These are phyloP conservation scores for Talaromyces trachyspermus DNA, from an alignment of 495 filamentous ascomycete species.

Conservation along the genomic window DNA sequence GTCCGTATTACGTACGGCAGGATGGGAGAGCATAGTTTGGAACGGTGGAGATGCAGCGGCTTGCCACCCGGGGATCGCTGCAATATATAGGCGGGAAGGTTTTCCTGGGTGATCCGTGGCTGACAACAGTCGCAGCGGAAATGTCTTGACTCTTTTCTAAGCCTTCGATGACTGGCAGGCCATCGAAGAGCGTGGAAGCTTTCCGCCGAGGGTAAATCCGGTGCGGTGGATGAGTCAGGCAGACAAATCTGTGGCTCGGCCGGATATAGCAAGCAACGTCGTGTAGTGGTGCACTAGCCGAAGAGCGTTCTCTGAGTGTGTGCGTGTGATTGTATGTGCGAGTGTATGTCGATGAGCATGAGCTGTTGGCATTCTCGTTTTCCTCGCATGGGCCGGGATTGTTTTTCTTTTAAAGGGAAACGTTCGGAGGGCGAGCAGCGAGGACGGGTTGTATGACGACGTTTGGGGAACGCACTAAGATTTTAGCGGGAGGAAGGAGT, in stretches of 20 bases:
- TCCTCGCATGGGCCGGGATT: too few relatives aligned
- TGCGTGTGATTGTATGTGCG: too few relatives aligned
- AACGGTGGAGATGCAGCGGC: constrained; percentile 18
- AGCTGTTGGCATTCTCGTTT: too few relatives aligned
- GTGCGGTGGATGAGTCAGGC: background rate
- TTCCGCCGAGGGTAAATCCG: constrained; percentile 1
- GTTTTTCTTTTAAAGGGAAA: too few relatives aligned
- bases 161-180: background rate
- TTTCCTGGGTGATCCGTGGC: constrained; percentile 7
- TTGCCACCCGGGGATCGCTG: constrained; percentile 5
- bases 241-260: too few relatives aligned
- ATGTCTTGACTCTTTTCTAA: background rate
- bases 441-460: too few relatives aligned
- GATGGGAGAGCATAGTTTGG: constrained; percentile 39
- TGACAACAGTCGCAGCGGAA: constrained; percentile 7
- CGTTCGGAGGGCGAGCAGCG: too few relatives aligned
- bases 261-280: background rate
- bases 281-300: too few relatives aligned
- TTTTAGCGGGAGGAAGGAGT: too few relatives aligned
- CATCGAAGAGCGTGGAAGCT: constrained; percentile 7
- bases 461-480: too few relatives aligned
- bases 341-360: too few relatives aligned
- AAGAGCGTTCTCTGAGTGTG: too few relatives aligned
- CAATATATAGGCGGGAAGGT: constrained; percentile 10
- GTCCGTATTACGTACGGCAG: constrained; percentile 35